These are phyloP conservation scores for Adansonia madagascariensis DNA, from an alignment of 441 rosid genomes.

Conservation along the genomic window DNA sequence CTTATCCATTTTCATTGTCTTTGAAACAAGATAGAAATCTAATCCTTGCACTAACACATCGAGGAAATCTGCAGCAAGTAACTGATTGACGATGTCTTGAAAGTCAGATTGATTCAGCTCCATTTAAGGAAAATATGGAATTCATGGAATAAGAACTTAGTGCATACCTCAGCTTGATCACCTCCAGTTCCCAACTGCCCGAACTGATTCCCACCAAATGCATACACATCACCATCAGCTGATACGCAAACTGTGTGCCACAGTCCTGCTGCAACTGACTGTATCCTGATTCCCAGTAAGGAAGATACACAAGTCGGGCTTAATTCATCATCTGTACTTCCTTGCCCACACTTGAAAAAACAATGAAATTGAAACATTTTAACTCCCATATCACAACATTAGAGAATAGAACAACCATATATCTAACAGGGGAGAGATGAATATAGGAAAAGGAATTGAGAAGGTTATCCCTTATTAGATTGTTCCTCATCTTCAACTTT, in stretches of 20 bases:
- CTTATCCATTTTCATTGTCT: neutral
- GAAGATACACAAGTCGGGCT: slow-evolving; percentile 89
- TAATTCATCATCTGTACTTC: slow-evolving; percentile 90
- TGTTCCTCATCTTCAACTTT: slow-evolving; percentile 62
- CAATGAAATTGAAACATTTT: slow-evolving; percentile 26
- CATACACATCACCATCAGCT: slow-evolving; percentile 81
- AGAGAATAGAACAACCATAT: slow-evolving; percentile 24
- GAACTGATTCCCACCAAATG: slow-evolving; percentile 98
- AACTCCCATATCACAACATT: slow-evolving; percentile 19
- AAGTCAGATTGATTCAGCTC: neutral
- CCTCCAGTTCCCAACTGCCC: slow-evolving; percentile 96
- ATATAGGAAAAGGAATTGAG: slow-evolving; percentile 37
- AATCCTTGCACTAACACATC: slow-evolving; percentile 1
- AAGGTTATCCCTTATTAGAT: slow-evolving; percentile 45
- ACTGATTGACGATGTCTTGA: neutral
- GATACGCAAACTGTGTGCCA: slow-evolving; percentile 96
- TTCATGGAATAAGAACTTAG: slow-evolving; percentile 14
- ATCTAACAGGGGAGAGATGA: slow-evolving; percentile 12
- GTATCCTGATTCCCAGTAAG: slow-evolving; percentile 76
- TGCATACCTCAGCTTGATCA: slow-evolving; percentile 93
- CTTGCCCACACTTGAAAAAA: slow-evolving; percentile 87
- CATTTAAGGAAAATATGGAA: neutral
- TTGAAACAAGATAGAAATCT: neutral
- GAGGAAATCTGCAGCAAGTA: neutral
- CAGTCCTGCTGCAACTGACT: slow-evolving; percentile 82